phyloP scores from a whole-genome alignment of 805 yeast genomes.

The Wickerhamiella siamensis region DNA sequence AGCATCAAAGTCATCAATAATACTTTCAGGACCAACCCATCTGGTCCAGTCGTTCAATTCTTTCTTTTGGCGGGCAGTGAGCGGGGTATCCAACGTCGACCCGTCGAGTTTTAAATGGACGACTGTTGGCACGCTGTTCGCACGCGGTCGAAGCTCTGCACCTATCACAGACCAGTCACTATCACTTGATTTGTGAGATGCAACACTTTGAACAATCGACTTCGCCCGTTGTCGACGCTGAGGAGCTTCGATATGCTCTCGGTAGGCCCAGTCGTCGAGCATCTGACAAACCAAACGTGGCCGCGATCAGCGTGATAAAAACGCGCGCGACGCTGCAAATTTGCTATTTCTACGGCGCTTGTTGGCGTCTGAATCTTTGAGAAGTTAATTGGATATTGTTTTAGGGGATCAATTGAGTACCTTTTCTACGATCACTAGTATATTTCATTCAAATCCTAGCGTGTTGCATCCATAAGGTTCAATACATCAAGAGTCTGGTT shows the following conservation, averaged over 20 bases:
- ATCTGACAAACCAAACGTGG: conserved; percentile 5
- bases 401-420: too few species aligned
- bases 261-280: conserved; percentile 26
- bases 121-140: conserved; percentile 5
- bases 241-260: conserved; percentile 10
- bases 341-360: too few species aligned
- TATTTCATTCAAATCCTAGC: too few species aligned
- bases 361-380: too few species aligned
- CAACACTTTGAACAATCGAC: conserved; percentile 8
- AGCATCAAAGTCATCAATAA: conserved; percentile 5
- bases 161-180: conserved; percentile 17
- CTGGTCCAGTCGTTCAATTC: background rate
- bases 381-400: too few species aligned
- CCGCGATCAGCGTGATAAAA: too few species aligned
- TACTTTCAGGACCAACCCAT: background rate
- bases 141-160: conserved; percentile 15
- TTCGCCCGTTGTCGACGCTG: conserved; percentile 5
- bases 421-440: too few species aligned
- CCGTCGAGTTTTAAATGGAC: background rate
- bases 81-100: background rate
- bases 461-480: too few species aligned
- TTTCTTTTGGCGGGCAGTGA: background rate
- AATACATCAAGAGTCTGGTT: too few species aligned
- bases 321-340: too few species aligned
- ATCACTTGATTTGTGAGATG: conserved; percentile 9